A percentile compares a stretch with the other conserved stretches of the same genome.
Evolutionary conservation across 1,139 yeast genomes (phyloP).

Genomic region (Arxiozyma slooffiae): DNA sequence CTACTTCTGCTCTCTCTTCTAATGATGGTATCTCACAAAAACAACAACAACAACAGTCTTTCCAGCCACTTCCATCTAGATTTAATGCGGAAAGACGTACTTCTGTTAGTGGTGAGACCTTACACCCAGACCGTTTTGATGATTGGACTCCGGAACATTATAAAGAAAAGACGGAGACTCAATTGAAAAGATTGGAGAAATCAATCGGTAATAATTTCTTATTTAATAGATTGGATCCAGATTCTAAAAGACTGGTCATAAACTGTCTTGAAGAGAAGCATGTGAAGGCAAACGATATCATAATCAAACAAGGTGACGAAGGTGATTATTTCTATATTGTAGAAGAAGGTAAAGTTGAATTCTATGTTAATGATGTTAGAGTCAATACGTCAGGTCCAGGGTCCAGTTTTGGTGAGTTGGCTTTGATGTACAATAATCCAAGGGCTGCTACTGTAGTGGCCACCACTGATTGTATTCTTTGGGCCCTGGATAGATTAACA

Average conservation of each 20-base stretch:
- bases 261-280: constrained; percentile 69
- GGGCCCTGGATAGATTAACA: constrained; percentile 92
- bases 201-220: constrained; percentile 73
- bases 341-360: constrained; percentile 78
- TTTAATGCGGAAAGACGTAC: constrained; percentile 80
- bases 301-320: constrained; percentile 90
- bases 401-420: constrained; percentile 90
- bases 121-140: constrained; percentile 38
- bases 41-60: constrained; percentile 1
- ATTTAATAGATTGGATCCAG: constrained; percentile 67
- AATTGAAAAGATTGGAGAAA: constrained; percentile 56
- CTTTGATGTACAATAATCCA: constrained; percentile 94
- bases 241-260: constrained; percentile 66
- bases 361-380: constrained; percentile 59
- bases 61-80: constrained; percentile 10
- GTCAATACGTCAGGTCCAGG: constrained; percentile 76
- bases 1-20: not conserved
- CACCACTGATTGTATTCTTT: constrained; percentile 56
- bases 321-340: constrained; percentile 91
- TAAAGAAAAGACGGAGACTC: constrained; percentile 49
- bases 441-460: constrained; percentile 94
- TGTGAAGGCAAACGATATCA: constrained; percentile 49
- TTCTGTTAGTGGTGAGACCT: constrained; percentile 71
- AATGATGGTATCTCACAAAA: not conserved
- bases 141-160: constrained; percentile 73